A percentile compares a stretch with the other conserved stretches of the same genome.
Evolutionary conservation across 345 rosid species (phyloP).

Genomic region (Sapria himalayana): DNA sequence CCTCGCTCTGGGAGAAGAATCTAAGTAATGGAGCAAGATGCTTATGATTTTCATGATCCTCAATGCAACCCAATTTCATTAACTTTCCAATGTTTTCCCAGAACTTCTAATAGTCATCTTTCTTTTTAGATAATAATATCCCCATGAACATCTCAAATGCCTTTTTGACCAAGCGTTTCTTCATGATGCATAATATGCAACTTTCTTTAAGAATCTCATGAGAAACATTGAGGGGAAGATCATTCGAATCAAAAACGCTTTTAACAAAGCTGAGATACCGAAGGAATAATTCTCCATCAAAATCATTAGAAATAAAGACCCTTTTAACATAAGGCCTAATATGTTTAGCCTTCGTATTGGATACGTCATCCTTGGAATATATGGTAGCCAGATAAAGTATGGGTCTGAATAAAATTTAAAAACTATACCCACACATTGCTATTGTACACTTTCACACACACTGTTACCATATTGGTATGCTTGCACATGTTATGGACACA

Average conservation of each 20-base stretch:
- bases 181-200: slow-evolving; percentile 6
- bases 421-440: no score
- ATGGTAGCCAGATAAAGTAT: no score
- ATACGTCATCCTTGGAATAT: slow-evolving; percentile 69
- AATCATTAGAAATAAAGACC: slow-evolving; percentile 97
- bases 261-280: slow-evolving; percentile 90
- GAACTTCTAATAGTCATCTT: not conserved
- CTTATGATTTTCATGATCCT: no score
- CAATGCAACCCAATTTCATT: no score
- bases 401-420: no score
- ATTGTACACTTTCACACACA: no score
- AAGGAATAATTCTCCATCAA: slow-evolving; percentile 44
- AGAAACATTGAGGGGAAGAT: slow-evolving; percentile 95
- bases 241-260: slow-evolving; percentile 90
- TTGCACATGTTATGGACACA: no score
- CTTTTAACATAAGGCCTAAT: slow-evolving; percentile 82
- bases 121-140: not conserved
- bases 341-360: slow-evolving; percentile 80
- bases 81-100: no score
- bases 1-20: not conserved
- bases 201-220: slow-evolving; percentile 93
- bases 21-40: not conserved
- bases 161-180: not conserved
- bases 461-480: no score
- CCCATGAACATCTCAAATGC: not conserved